A percentile compares a stretch with the other conserved stretches of the same genome.
These are phyloP conservation scores for Panaeolus cyanescens DNA, from an alignment of 768 basidiomycete genomes.

Conservation along the genomic window DNA sequence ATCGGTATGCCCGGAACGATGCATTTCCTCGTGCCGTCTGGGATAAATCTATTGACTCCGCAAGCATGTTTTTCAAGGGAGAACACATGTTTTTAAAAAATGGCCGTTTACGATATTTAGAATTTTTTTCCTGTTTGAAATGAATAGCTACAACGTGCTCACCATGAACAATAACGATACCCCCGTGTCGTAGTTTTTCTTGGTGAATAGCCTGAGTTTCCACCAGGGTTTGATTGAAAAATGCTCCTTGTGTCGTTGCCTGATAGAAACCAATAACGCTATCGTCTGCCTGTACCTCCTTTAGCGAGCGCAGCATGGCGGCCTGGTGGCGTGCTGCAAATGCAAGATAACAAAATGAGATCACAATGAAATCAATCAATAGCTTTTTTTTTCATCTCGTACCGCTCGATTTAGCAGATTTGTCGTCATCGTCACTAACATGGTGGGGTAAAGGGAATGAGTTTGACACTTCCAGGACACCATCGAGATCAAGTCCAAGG, in stretches of 20 bases:
- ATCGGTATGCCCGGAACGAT: constrained; percentile 85
- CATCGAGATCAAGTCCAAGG: constrained; percentile 91
- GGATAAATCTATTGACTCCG: constrained; percentile 60
- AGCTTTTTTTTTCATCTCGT: constrained; percentile 24
- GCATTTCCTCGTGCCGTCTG: constrained; percentile 82
- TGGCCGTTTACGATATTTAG: not conserved
- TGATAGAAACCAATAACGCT: constrained; percentile 95
- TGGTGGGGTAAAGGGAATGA: constrained; percentile 83
- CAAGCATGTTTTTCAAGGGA: not conserved
- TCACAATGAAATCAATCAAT: constrained; percentile 2
- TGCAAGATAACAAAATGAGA: constrained; percentile 7
- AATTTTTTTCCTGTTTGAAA: not conserved
- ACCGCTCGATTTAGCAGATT: constrained; percentile 77
- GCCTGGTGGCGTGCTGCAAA: constrained; percentile 75
- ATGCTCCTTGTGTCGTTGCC: constrained; percentile 81
- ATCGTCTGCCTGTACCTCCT: constrained; percentile 90
- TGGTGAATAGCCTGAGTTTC: constrained; percentile 87
- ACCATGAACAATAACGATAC: constrained; percentile 86
- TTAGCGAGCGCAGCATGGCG: constrained; percentile 83
- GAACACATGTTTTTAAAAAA: not conserved
- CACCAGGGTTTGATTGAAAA: constrained; percentile 78
- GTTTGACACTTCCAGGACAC: constrained; percentile 87
- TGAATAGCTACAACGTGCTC: constrained; percentile 21
- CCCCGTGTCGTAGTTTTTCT: constrained; percentile 83
- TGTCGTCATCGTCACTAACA: constrained; percentile 77